phyloP scores from a whole-genome alignment of 202 grass and related monocot species.

The Saccharum hybrid region DNA sequence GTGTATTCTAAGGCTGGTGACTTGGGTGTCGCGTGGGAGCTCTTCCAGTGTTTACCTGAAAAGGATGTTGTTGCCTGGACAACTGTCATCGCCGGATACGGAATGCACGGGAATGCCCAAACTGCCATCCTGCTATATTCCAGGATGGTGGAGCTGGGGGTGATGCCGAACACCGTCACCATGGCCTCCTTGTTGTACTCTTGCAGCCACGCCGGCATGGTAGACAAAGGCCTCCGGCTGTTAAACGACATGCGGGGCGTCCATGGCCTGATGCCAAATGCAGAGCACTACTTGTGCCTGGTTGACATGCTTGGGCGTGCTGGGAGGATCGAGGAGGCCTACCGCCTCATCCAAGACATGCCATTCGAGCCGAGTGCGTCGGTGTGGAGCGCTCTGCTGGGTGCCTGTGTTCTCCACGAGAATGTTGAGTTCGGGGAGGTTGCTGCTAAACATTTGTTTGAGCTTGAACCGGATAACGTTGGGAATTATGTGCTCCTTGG shows the following conservation, averaged over 20 bases:
- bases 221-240: constrained; percentile 71
- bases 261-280: constrained; percentile 64
- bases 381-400: constrained; percentile 72
- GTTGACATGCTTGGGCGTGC: constrained; percentile 84
- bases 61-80: constrained; percentile 89
- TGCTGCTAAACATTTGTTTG: constrained; percentile 63
- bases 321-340: constrained; percentile 78
- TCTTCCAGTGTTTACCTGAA: constrained; percentile 63
- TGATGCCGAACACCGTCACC: constrained; percentile 70
- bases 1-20: constrained; percentile 66
- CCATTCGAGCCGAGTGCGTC: constrained; percentile 58
- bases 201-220: constrained; percentile 75
- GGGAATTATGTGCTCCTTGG: constrained; percentile 79
- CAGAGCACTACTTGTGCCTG: constrained; percentile 78
- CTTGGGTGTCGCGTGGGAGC: constrained; percentile 45
- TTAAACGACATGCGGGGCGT: constrained; percentile 57
- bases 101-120: constrained; percentile 67
- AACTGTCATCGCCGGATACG: constrained; percentile 73
- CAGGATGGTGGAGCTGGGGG: constrained; percentile 60
- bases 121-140: constrained; percentile 66
- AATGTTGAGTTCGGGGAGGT: constrained; percentile 80
- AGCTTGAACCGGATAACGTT: constrained; percentile 61
- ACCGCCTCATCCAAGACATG: constrained; percentile 68
- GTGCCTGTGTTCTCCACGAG: constrained; percentile 73
- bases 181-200: constrained; percentile 72